Base-by-base conservation (phyloP, 108 stramenopile genomes). In the Pseudonitzschia pungens region DNA sequence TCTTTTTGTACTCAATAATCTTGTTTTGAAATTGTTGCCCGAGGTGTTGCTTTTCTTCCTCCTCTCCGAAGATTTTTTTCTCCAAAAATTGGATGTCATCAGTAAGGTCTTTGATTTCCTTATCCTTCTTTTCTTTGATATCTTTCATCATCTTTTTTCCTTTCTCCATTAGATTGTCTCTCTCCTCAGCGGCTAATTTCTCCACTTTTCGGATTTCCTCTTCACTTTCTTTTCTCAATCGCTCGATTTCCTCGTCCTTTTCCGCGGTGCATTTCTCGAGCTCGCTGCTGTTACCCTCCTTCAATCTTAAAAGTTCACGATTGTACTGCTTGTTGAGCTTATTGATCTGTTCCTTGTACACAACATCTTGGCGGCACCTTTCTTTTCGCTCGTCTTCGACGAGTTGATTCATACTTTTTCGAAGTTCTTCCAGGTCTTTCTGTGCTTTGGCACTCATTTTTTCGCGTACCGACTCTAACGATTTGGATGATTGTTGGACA, bases 71-170 rank as follows among this genome's bases (percentile, higher is more conserved):
- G 21, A 81, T 71, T n/a, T 74, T 44, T 31, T 86, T 68, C 32
- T 88, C 79, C 41, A 85, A 28, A 26, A 68, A 59, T 9, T 73
- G 62, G 12, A 84, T 64, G 33, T 86, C 76, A 22, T 85, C 80
- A 14, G 69, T 57, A 15, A 89, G 64, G n/a, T 75, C 74, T 16
- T 63, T 56, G n/a, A 76, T 69, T 58, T 89, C 79, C 52, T 82
- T 80, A 29, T 82, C 69, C 6, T 80, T 75, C 75, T 88, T 76
- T 26, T 72, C 54, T 63, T 80, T 81, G 28, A 67, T 32, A 6
- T 85, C 88, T 58, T 77, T 83, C 21, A 95, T 60, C 87, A 92
- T 87, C 1, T 44, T 60, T 54, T 91, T 72, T 73, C 91, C 79
- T 86, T 86, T 69, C 33, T 36, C 29, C 28, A 79, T 56, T 26